Evolutionary conservation across 768 basidiomycete genomes (phyloP).

Genomic region (Boletus coccyginus): DNA sequence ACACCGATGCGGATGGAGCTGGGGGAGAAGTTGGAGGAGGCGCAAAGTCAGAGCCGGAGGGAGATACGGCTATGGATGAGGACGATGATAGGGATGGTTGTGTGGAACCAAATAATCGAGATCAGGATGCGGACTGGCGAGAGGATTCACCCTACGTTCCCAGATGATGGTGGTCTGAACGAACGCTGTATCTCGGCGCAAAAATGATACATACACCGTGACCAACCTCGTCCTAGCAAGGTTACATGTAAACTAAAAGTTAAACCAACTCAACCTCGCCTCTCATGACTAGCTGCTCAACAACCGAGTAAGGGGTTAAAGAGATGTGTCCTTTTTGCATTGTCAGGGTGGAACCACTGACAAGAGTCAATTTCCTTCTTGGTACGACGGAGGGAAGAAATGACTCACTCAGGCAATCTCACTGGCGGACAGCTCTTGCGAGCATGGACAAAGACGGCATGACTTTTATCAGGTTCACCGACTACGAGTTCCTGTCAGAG

Average conservation of each 20-base stretch:
- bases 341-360: slow-evolving; percentile 66
- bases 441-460: slow-evolving; percentile 82
- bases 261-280: slow-evolving; percentile 79
- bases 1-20: slow-evolving; percentile 32
- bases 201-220: slow-evolving; percentile 12
- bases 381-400: not conserved
- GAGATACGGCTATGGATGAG: slow-evolving; percentile 35
- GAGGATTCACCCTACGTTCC: slow-evolving; percentile 45
- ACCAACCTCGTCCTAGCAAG: slow-evolving; percentile 7
- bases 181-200: slow-evolving; percentile 5
- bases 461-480: slow-evolving; percentile 68
- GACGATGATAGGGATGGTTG: slow-evolving; percentile 43
- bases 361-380: not conserved
- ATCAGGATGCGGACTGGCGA: slow-evolving; percentile 45
- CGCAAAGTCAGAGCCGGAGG: slow-evolving; percentile 38
- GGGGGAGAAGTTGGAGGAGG: slow-evolving; percentile 36
- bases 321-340: slow-evolving; percentile 83
- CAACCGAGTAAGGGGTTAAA: slow-evolving; percentile 69
- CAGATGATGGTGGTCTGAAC: slow-evolving; percentile 19
- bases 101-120: slow-evolving; percentile 37
- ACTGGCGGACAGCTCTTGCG: slow-evolving; percentile 65
- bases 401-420: slow-evolving; percentile 64
- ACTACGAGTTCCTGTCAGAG: slow-evolving; percentile 45
- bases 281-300: slow-evolving; percentile 68
- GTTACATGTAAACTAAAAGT: slow-evolving; percentile 21